A percentile compares a stretch with the other conserved stretches of the same genome.
These are phyloP conservation scores for Jatropha podagrica DNA, from an alignment of 441 rosid genomes.

Conservation along the genomic window DNA sequence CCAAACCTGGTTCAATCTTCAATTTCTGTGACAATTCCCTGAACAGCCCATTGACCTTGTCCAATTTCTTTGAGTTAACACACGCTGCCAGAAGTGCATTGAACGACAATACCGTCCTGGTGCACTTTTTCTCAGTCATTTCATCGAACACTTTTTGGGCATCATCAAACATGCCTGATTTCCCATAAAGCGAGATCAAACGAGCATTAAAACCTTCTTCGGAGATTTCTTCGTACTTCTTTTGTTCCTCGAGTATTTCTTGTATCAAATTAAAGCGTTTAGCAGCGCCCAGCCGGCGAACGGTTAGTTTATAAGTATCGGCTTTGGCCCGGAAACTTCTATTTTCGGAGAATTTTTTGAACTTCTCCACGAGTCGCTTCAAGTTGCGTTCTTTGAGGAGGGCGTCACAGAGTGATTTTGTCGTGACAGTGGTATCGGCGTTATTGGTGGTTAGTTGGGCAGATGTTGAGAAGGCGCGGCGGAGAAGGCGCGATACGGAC, in stretches of 20 bases:
- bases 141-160: slow-evolving; percentile 62
- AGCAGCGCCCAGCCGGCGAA: slow-evolving; percentile 46
- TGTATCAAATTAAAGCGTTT: slow-evolving; percentile 31
- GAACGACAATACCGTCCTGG: slow-evolving; percentile 55
- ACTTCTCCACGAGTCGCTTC: neutral
- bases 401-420: neutral
- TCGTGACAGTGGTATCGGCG: neutral
- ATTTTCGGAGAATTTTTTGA: neutral
- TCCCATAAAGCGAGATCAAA: slow-evolving; percentile 41
- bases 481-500: neutral
- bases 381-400: neutral
- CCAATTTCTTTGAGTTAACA: slow-evolving; percentile 51
- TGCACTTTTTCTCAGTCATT: slow-evolving; percentile 56
- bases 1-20: slow-evolving; percentile 38
- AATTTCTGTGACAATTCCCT: slow-evolving; percentile 47
- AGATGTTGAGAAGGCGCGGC: neutral
- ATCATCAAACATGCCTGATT: slow-evolving; percentile 45
- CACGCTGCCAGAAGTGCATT: slow-evolving; percentile 63
- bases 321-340: neutral
- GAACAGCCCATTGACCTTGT: slow-evolving; percentile 48
- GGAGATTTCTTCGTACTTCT: slow-evolving; percentile 46
- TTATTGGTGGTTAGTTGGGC: neutral
- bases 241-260: slow-evolving; percentile 57
- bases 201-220: slow-evolving; percentile 52
- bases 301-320: slow-evolving; percentile 15